These are phyloP conservation scores for Nitzschia putrida DNA, from an alignment of 108 stramenopile genomes.

Conservation along the genomic window DNA sequence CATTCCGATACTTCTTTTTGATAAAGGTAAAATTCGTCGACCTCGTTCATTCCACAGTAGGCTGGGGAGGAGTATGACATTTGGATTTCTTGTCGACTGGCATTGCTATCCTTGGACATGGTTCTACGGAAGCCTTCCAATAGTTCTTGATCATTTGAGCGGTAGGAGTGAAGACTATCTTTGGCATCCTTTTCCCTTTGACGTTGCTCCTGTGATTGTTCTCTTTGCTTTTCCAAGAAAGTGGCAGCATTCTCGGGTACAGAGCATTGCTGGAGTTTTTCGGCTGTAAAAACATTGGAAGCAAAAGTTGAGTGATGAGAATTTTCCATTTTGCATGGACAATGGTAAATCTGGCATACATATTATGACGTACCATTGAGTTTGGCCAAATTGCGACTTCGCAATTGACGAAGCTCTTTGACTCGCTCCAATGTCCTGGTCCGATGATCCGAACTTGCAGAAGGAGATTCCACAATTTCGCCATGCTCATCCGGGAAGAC, in stretches of 20 bases:
- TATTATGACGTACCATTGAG: slow-evolving; percentile 15
- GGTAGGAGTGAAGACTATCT: slow-evolving; percentile 11
- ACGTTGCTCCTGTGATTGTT: slow-evolving; percentile 10
- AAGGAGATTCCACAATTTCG: not conserved
- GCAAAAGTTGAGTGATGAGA: not conserved
- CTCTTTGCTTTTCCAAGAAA: slow-evolving; percentile 5
- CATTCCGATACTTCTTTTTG: slow-evolving; percentile 3
- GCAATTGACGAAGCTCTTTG: slow-evolving; percentile 1
- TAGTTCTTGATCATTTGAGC: slow-evolving; percentile 1
- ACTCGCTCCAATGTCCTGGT: not conserved
- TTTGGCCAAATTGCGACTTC: not conserved
- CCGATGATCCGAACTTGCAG: not conserved
- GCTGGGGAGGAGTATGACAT: slow-evolving; percentile 1
- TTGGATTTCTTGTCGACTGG: not conserved
- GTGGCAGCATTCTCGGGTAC: not conserved
- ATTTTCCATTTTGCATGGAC: no score
- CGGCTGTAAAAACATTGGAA: not conserved
- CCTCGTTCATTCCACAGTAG: slow-evolving; percentile 7
- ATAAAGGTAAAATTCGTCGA: slow-evolving; percentile 10
- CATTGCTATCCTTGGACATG: not conserved
- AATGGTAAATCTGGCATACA: no score
- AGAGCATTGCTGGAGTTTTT: not conserved
- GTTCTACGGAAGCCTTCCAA: slow-evolving; percentile 1
- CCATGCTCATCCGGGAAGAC: not conserved
- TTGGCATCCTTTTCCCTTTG: slow-evolving; percentile 9